Base-by-base conservation (phyloP, 129 eudicot genomes). In the Flaveria robusta region DNA sequence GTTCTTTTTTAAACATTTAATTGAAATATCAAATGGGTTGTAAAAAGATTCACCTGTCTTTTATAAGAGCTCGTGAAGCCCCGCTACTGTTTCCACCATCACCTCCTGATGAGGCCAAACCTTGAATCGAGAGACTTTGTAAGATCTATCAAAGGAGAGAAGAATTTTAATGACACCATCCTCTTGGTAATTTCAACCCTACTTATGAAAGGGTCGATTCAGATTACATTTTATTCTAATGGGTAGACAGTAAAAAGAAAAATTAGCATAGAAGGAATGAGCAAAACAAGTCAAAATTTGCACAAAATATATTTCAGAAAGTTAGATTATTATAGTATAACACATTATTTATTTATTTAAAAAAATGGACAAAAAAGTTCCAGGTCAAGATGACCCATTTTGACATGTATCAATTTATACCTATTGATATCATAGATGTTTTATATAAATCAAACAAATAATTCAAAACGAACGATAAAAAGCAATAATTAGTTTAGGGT, bases 81-180 rank as follows among this genome's bases (percentile, higher is more conserved):
- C 98, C 98, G 13, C 83, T 80, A 46, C 98, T 94, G 56, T 90
- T 91, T 81, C 87, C 90, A n/a, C 97, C 97, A 75, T 94, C 98
- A 49, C 83, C 86, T 31, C 98, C 95, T 9, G 98, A 91, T 77
- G 98, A 94, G 39, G 90, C 86, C 82, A 86, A 75, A 70, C 98
- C 97, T 88, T 94, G 98, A 67, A 83, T 81, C 13, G 97, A 80
- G 60, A 94, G 97, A 74, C 87, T 71, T 75, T 88, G 96, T 81
- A 94, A 85, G 60, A 91, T 94, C 98, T 94, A 80, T 68, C 24
- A 34, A 74, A 73, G 58, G 23, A 34, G 1, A 81, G 76, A 19
- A 29, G 29, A 29, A 3, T 20, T 1, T 11, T 59, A 59, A 59
- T 24, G 66, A 12, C 66, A 24, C 39, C 37, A 59, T 59, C 66